These are phyloP conservation scores for Cryoendolithus antarcticus DNA, from an alignment of 2,329 filamentous ascomycete genomes.

Conservation along the genomic window DNA sequence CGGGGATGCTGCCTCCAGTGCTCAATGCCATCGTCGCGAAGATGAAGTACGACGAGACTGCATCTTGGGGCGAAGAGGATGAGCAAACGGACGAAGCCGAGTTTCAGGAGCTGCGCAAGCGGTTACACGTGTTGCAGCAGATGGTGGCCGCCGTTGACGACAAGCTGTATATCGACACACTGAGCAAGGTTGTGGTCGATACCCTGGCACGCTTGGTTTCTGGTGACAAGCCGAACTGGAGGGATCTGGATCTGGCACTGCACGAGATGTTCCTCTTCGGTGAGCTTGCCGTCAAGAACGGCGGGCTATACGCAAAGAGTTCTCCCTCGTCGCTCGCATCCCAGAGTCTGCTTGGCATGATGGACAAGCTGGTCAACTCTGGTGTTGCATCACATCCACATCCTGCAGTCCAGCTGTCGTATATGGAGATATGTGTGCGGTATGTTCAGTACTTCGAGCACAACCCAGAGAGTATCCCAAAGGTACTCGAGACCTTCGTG, in stretches of 20 bases:
- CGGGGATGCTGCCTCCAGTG: constrained; percentile 74
- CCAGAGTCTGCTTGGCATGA: constrained; percentile 77
- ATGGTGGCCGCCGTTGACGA: constrained; percentile 85
- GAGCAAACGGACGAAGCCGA: constrained; percentile 95
- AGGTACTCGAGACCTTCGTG: constrained; percentile 83
- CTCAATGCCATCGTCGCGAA: constrained; percentile 86
- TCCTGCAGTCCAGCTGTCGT: constrained; percentile 84
- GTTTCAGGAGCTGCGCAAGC: constrained; percentile 86
- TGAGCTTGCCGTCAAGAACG: constrained; percentile 79
- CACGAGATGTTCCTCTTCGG: constrained; percentile 95
- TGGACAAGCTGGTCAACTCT: constrained; percentile 89
- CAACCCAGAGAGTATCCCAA: constrained; percentile 67
- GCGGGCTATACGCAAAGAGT: constrained; percentile 75
- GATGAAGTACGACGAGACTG: constrained; percentile 95
- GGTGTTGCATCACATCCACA: constrained; percentile 78
- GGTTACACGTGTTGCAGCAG: constrained; percentile 82
- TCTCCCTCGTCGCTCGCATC: constrained; percentile 68
- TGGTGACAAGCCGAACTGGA: constrained; percentile 74
- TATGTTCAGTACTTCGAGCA: constrained; percentile 89
- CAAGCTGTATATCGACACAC: constrained; percentile 70
- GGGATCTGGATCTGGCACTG: constrained; percentile 83
- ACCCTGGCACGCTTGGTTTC: constrained; percentile 74
- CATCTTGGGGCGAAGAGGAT: constrained; percentile 84
- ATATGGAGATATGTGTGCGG: constrained; percentile 95
- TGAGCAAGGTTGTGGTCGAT: constrained; percentile 76